Evolutionary conservation across 139 green algal species (phyloP), one percentile per base, ranked within the genome.

Genomic region (Tetraselmis chui): DNA sequence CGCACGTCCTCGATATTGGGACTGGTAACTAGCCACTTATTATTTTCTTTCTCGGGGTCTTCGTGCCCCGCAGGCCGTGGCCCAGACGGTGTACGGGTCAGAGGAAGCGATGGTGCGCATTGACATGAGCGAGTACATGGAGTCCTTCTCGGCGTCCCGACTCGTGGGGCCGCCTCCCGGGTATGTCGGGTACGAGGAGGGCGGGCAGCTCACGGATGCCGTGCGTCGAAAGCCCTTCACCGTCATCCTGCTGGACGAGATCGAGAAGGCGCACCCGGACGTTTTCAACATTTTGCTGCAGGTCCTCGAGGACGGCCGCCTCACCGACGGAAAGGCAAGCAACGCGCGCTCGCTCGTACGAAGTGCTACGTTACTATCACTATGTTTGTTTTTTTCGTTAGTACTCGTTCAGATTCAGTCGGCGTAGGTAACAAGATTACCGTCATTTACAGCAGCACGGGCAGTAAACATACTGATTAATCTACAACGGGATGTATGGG

Each of bases 211-310:
- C 74, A 99, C 97, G 59, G 97, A 99, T 89, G 97, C 97, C 23
- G 97, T 99, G 75, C 86, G 91, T 26, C 87, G 97, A 59, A 89
- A 97, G 76, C 97, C 97, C 1, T 99, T 99, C 95, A 99, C 97
- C 0, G 94, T 99, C 67, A 93, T 99, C 81, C 92, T 99, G 80
- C 99, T 99, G 86, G 97, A 99, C 92, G 97, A 99, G 93, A 98
- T 99, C 84, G 97, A 99, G 89, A 99, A 99, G 93, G 97, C 97
- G 26, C 97, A 99, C 89, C 97, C 97, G 23, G 97, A 99, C 81
- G 97, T 99, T 32, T 99, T 99, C 93, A 99, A 99, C 92, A 99
- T 99, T 94, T 98, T 99, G 97, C 95, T 99, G 80, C 94, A 98
- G 92, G 91, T 95, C 76, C 30, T 99, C 78, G 93, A 94, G 32